Base-by-base conservation (phyloP, 2,329 filamentous ascomycete genomes). In the Apiospora hydei region DNA sequence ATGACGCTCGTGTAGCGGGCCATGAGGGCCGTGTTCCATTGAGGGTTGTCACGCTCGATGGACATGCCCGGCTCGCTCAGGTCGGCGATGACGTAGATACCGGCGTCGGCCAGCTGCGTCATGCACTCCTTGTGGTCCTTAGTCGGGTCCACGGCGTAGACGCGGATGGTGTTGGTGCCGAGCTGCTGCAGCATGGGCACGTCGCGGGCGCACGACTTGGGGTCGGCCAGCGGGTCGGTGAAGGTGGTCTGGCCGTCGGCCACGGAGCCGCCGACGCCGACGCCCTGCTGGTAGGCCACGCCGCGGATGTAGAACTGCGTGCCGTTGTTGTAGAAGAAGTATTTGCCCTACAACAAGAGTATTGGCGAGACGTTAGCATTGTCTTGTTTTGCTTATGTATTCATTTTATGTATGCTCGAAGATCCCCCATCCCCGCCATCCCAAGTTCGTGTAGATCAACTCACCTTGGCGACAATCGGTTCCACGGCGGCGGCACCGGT, bases 71-170 rank as follows among this genome's bases (percentile, higher is more conserved):
- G 92, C 73, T 92, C 87, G 11, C 90, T 92, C 77, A 94, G 82
- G 84, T 94, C 92, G 76, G 91, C 88, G 75, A 94, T 87, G 73
- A 94, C 88, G 81, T 94, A 94, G 83, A 94, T 94, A 74, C 91
- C 92, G 70, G 90, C 91, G 75, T 90, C 86, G 64, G 88, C 85
- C 57, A 94, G 86, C 73, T 89, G 79, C 68, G 85, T 84, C 92
- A 94, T 94, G 83, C 92, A 94, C 68, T 85, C 83, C 70, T 86
- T 85, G 81, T 94, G 92, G 81, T 92, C 85, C 74, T 86, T 80
- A 41, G 85, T 86, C 8, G 91, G 89, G 82, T 94, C 87, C 76
- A 94, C 86, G 69, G 92, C 92, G 81, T 94, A 94, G 69, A 92
- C 90, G 83, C 92, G 92, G 79, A 94, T 91, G 74, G 88, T 88